A percentile compares a stretch with the other conserved stretches of the same genome.
These are phyloP conservation scores for Fraxinus dipetala DNA, from an alignment of 305 asterid species.

Conservation along the genomic window DNA sequence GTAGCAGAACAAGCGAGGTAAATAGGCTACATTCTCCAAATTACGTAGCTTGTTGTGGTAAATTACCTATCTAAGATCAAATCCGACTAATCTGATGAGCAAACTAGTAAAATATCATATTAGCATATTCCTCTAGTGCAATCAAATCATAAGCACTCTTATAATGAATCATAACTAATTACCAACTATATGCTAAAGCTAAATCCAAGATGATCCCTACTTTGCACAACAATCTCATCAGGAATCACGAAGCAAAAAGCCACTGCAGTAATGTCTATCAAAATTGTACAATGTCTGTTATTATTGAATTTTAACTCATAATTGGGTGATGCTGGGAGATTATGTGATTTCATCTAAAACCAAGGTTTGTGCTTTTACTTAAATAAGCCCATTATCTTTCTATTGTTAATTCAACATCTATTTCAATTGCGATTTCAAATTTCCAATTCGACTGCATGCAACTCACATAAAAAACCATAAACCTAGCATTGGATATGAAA, in stretches of 20 bases:
- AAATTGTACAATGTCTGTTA: background rate
- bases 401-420: background rate
- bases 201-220: background rate
- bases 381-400: background rate
- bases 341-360: background rate
- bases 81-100: background rate
- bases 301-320: background rate
- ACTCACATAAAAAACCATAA: background rate
- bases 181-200: background rate
- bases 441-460: background rate
- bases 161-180: background rate
- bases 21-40: background rate
- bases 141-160: background rate
- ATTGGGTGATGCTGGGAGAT: background rate
- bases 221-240: background rate
- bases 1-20: background rate
- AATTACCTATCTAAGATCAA: background rate
- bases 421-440: background rate
- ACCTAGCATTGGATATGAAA: background rate
- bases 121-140: background rate
- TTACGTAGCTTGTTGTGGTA: background rate
- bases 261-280: background rate
- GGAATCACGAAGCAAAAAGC: background rate
- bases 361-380: background rate
- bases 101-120: background rate